phyloP scores from a whole-genome alignment of 2,329 filamentous ascomycete genomes.

The Incumbomyces lentus region DNA sequence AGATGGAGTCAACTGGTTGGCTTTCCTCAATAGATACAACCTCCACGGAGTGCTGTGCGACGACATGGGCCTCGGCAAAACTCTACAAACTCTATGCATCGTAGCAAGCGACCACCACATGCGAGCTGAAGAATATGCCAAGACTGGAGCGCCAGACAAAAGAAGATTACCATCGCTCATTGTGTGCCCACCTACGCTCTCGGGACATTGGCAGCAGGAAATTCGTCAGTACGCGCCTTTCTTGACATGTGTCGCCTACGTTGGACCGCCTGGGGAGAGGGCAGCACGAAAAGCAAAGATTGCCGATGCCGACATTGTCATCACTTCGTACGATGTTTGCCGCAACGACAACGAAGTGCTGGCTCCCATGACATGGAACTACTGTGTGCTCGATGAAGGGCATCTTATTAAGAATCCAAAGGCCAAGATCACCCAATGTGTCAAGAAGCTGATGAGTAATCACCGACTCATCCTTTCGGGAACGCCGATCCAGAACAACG shows the following conservation, averaged over 20 bases:
- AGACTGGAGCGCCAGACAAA: conserved; percentile 67
- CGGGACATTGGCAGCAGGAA: conserved; percentile 97
- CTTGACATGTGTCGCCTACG: conserved; percentile 78
- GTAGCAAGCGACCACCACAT: conserved; percentile 95
- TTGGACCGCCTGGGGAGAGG: conserved; percentile 76
- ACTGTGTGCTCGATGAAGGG: conserved; percentile 91
- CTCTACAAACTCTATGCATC: conserved; percentile 92
- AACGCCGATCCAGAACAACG: conserved; percentile 96
- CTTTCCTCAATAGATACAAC: conserved; percentile 96
- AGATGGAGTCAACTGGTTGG: conserved; percentile 96
- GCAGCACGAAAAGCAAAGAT: conserved; percentile 59
- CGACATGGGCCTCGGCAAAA: conserved; percentile 98
- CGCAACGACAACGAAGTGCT: conserved; percentile 88
- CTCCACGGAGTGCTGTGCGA: conserved; percentile 97
- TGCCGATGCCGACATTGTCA: conserved; percentile 75
- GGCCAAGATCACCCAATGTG: conserved; percentile 86
- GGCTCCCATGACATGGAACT: conserved; percentile 83
- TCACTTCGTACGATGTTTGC: conserved; percentile 97
- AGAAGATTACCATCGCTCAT: conserved; percentile 81
- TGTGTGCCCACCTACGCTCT: conserved; percentile 89
- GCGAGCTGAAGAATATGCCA: conserved; percentile 78
- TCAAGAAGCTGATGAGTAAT: conserved; percentile 82
- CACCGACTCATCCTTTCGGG: conserved; percentile 93
- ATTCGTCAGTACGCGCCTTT: conserved; percentile 94
- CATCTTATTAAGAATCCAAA: conserved; percentile 98